A percentile compares a stretch with the other conserved stretches of the same genome.
Evolutionary conservation across 495 filamentous ascomycete genomes (phyloP).

Genomic region (Astrothelium macrocarpum): DNA sequence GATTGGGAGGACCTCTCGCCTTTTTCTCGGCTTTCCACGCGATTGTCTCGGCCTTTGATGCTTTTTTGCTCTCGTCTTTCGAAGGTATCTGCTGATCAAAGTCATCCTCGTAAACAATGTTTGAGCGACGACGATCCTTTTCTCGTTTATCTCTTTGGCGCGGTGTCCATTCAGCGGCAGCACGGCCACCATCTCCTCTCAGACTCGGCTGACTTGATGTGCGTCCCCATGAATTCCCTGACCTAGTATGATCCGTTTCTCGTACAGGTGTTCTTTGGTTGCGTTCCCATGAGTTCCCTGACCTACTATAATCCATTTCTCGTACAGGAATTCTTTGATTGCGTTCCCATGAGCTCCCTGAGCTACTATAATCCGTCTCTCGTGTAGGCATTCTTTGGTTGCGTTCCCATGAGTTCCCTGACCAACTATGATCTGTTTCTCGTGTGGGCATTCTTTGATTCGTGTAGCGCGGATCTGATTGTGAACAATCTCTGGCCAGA

Average conservation of each 20-base stretch:
- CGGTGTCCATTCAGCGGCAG: not conserved
- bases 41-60: slow-evolving; percentile 6
- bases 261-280: not conserved
- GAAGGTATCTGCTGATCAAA: not conserved
- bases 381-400: not conserved
- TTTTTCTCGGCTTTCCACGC: slow-evolving; percentile 23
- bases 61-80: not conserved
- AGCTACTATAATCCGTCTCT: not conserved
- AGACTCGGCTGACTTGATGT: not conserved
- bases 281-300: not conserved
- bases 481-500: slow-evolving; percentile 11
- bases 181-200: not conserved
- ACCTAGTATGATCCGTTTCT: not conserved
- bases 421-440: not conserved
- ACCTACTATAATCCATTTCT: not conserved
- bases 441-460: not conserved
- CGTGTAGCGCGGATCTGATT: not conserved
- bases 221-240: not conserved
- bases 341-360: not conserved
- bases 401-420: not conserved
- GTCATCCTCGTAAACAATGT: not conserved
- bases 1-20: slow-evolving; percentile 38
- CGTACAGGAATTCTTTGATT: not conserved
- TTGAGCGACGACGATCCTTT: not conserved
- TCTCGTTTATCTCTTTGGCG: not conserved